Evolutionary conservation across 306 rosid species (phyloP).

Genomic region (Inga laurina): DNA sequence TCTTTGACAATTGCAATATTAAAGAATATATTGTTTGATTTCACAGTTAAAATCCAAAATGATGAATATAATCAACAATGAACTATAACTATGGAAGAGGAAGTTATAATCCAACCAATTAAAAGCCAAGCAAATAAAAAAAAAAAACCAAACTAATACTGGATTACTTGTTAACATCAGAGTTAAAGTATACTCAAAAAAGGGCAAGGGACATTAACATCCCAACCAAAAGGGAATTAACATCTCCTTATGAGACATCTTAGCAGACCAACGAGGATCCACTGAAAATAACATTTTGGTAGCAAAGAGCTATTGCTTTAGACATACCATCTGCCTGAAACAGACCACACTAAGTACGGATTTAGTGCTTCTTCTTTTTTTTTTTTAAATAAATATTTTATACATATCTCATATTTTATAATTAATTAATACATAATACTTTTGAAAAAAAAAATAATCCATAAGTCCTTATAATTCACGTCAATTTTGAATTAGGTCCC

Average conservation of each 20-base stretch:
- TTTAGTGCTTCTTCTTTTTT: no score
- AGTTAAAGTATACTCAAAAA: no score
- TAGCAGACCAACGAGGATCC: background rate
- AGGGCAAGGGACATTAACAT: no score
- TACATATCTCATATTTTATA: no score
- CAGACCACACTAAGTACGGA: no score
- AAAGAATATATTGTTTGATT: background rate
- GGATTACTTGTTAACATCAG: background rate
- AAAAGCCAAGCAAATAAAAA: background rate
- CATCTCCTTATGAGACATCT: background rate
- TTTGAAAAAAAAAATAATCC: no score
- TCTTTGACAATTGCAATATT: no score
- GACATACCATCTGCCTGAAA: background rate
- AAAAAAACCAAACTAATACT: background rate
- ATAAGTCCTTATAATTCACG: no score
- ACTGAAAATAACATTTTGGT: background rate
- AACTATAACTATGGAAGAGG: background rate
- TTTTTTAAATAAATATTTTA: no score
- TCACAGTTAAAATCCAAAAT: background rate
- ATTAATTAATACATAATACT: no score
- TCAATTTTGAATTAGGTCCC: no score
- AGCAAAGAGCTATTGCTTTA: background rate
- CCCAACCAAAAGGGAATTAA: no score
- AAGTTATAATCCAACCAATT: background rate
- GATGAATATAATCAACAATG: background rate